These are phyloP conservation scores for Diplocarpon mali DNA, from an alignment of 2,329 filamentous ascomycete genomes.

Conservation along the genomic window DNA sequence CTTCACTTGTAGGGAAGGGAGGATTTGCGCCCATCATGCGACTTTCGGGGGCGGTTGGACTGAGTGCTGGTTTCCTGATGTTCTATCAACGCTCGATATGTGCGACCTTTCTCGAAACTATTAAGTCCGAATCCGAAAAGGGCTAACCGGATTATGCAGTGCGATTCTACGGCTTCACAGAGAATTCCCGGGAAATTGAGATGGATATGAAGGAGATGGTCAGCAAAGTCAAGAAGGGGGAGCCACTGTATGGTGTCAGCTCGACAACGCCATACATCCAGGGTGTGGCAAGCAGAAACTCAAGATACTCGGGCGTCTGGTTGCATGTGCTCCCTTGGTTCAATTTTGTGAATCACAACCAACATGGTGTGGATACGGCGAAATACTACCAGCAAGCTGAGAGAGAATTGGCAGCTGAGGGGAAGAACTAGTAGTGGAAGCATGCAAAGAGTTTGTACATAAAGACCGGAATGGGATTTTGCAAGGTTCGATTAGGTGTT, in stretches of 20 bases:
- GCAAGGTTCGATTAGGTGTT: constrained; percentile 3
- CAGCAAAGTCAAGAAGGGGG: constrained; percentile 81
- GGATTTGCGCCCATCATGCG: constrained; percentile 79
- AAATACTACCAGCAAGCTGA: constrained; percentile 98
- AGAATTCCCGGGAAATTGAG: constrained; percentile 84
- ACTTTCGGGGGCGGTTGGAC: constrained; percentile 59
- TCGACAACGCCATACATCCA: constrained; percentile 79
- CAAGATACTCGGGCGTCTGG: constrained; percentile 78
- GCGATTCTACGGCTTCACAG: constrained; percentile 89
- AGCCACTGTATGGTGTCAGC: constrained; percentile 79
- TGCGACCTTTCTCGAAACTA: constrained; percentile 40
- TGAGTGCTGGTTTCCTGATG: constrained; percentile 69
- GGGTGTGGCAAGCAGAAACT: constrained; percentile 85
- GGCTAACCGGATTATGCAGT: constrained; percentile 38
- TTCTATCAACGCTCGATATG: constrained; percentile 76
- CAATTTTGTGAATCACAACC: constrained; percentile 93
- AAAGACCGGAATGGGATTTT: constrained; percentile 4
- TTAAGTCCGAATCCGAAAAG: neutral
- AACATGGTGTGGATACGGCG: constrained; percentile 91
- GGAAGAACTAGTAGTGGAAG: constrained; percentile 26
- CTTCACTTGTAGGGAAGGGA: constrained; percentile 72
- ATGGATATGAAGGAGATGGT: constrained; percentile 99
- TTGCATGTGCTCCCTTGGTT: constrained; percentile 86
- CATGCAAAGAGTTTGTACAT: constrained; percentile 8
- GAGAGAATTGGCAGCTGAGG: constrained; percentile 79